These are phyloP conservation scores for Albugo candida DNA, from an alignment of 352 stramenopile genomes.

Conservation along the genomic window DNA sequence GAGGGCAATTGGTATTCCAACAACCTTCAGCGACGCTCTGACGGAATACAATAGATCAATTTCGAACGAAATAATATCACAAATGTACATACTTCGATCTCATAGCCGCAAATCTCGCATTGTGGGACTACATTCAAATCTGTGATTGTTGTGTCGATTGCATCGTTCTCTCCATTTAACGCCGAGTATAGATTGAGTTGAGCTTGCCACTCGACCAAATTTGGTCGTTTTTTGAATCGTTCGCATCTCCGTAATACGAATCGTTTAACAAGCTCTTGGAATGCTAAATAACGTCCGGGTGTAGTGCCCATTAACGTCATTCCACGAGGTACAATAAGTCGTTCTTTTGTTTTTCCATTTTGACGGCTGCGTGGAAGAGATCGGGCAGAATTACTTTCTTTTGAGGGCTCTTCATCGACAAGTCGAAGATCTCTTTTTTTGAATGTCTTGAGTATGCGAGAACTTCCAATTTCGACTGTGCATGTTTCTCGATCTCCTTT, in stretches of 20 bases:
- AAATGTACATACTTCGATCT: slow-evolving; percentile 43
- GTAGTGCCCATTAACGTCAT: slow-evolving; percentile 68
- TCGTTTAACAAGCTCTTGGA: slow-evolving; percentile 72
- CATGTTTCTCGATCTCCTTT: slow-evolving; percentile 69
- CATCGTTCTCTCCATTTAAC: slow-evolving; percentile 31
- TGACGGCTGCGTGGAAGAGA: slow-evolving; percentile 40
- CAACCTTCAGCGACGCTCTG: slow-evolving; percentile 43
- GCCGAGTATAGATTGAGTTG: slow-evolving; percentile 42
- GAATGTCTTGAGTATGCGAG: slow-evolving; percentile 60
- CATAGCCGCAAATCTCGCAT: slow-evolving; percentile 63
- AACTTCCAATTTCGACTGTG: slow-evolving; percentile 53
- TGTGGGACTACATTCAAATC: slow-evolving; percentile 49
- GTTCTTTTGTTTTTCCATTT: slow-evolving; percentile 50
- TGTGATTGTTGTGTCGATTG: slow-evolving; percentile 27
- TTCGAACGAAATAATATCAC: neutral
- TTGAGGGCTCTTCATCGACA: slow-evolving; percentile 11
- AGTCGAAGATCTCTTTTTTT: slow-evolving; percentile 78
- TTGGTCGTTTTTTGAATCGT: slow-evolving; percentile 71
- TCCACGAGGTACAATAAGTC: slow-evolving; percentile 44
- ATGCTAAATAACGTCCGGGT: slow-evolving; percentile 49
- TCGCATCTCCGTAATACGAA: slow-evolving; percentile 67
- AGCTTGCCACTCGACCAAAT: slow-evolving; percentile 55
- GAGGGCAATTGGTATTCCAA: slow-evolving; percentile 58
- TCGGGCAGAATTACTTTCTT: slow-evolving; percentile 4
- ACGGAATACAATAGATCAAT: neutral